phyloP scores from a whole-genome alignment of 1,139 yeast species.

The Blastobotrys malaysiensis region DNA sequence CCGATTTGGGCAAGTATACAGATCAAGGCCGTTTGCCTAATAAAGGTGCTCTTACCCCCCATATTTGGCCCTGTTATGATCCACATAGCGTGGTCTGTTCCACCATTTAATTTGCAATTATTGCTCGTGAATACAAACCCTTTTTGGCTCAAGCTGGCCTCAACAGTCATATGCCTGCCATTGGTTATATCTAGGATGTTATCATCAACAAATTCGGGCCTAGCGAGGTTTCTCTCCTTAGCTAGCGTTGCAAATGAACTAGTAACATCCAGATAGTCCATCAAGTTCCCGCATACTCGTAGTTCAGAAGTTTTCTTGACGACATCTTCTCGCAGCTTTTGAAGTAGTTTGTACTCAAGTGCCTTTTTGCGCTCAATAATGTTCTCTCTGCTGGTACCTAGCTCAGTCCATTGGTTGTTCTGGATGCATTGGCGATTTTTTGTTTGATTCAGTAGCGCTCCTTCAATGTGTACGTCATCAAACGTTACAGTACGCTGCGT shows the following conservation, averaged over 20 bases:
- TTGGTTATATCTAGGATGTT: slow-evolving; percentile 36
- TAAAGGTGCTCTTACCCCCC: slow-evolving; percentile 75
- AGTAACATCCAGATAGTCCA: slow-evolving; percentile 70
- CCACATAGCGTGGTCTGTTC: slow-evolving; percentile 44
- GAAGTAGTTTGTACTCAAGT: slow-evolving; percentile 45
- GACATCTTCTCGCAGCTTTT: slow-evolving; percentile 39
- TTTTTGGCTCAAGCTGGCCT: slow-evolving; percentile 51
- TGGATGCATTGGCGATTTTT: slow-evolving; percentile 25
- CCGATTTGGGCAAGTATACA: slow-evolving; percentile 85
- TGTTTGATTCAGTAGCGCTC: slow-evolving; percentile 22
- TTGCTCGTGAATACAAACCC: slow-evolving; percentile 58
- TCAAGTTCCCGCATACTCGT: slow-evolving; percentile 42
- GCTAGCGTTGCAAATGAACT: slow-evolving; percentile 70
- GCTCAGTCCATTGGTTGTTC: slow-evolving; percentile 26
- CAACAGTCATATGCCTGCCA: slow-evolving; percentile 91
- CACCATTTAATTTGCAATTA: slow-evolving; percentile 43
- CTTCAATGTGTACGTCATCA: slow-evolving; percentile 15
- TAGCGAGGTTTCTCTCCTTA: slow-evolving; percentile 52
- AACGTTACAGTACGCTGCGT: slow-evolving; percentile 13
- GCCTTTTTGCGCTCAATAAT: slow-evolving; percentile 25
- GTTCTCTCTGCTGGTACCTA: slow-evolving; percentile 30
- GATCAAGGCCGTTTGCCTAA: slow-evolving; percentile 55
- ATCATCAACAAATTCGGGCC: slow-evolving; percentile 57
- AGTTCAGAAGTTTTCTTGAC: slow-evolving; percentile 39
- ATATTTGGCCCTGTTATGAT: slow-evolving; percentile 75